Conservation (phyloP, 148 eudicot genomes). For the Cornus kousa region DNA sequence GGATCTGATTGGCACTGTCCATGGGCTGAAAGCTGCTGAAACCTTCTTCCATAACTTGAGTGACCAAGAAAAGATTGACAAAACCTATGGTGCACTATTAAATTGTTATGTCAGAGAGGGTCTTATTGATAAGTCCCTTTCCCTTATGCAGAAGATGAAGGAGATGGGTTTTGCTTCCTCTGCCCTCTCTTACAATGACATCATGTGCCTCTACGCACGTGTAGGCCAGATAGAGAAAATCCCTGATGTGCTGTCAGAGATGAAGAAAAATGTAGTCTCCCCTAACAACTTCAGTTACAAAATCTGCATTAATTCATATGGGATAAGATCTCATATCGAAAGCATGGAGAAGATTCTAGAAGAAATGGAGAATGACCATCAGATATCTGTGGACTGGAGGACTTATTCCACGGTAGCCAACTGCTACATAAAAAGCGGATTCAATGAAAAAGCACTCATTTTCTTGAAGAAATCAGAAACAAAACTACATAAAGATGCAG, state of each 20-base stretch:
- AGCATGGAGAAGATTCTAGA: slow-evolving; percentile 31
- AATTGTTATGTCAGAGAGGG: slow-evolving; percentile 29
- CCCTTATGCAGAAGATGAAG: no score
- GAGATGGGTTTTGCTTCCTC: no score
- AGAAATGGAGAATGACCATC: slow-evolving; percentile 26
- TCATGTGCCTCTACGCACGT: slow-evolving; percentile 35
- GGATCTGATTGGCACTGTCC: slow-evolving; percentile 39
- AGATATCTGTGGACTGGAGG: slow-evolving; percentile 29
- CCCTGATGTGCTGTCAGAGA: slow-evolving; percentile 30
- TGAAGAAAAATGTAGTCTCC: slow-evolving; percentile 28
- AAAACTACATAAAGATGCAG: slow-evolving; percentile 15
- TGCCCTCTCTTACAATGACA: slow-evolving; percentile 30
- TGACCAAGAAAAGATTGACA: slow-evolving; percentile 28
- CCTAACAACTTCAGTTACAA: slow-evolving; percentile 33
- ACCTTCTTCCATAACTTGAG: slow-evolving; percentile 23
- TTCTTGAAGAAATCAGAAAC: slow-evolving; percentile 36
- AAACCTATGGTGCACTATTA: slow-evolving; percentile 41
- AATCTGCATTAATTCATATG: slow-evolving; percentile 36
- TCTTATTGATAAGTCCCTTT: no score
- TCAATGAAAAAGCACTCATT: slow-evolving; percentile 27
- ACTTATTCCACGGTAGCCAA: slow-evolving; percentile 30
- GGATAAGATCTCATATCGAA: slow-evolving; percentile 19
- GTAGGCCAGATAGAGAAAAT: slow-evolving; percentile 25
- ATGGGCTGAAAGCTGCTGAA: slow-evolving; percentile 43
- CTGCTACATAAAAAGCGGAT: slow-evolving; percentile 24